Evolutionary conservation across 208 protist genomes (phyloP), one percentile per base, ranked within the genome.

Genomic region (Leishmania mexicana): DNA sequence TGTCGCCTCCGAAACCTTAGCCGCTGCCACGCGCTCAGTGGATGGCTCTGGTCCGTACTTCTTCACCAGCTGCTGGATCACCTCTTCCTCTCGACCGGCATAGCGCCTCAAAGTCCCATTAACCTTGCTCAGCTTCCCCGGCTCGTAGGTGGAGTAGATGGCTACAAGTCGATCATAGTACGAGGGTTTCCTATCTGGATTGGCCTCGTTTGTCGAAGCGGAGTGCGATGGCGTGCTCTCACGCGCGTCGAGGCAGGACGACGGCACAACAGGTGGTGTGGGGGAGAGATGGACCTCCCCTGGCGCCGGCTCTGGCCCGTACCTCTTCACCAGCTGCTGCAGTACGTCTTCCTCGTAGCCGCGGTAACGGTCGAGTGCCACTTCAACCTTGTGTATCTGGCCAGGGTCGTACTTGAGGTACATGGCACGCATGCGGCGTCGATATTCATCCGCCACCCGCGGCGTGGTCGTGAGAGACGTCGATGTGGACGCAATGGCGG

Each of bases 21-120:
- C 45, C 31, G 67, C 42, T 21, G 71, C 45, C 15, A 68, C 60
- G 2, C 45, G 13, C 28, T 19, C 40, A 58, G 58, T 31, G 40
- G 47, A 45, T 35, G 92, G 91, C 80, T 96, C 94, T 1, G 92
- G 90, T 17, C 92, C 94, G 82, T 96, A 95, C 78, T 93, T 91
- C 76, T 90, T 88, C 42, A 96, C 78, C 17, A 96, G 86, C 79
- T 95, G 85, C 71, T 85, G 85, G 60, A 96, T 89, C 19, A 94
- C 89, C 31, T 87, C 88, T 54, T 96, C 92, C 71, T 96, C 92
- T 8, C 87, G 85, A 13, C 91, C 94, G 17, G 85, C 83, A 81
- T 89, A 94, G 54, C 90, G 89, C 78, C 86, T 81, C 49, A 97
- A 83, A 17, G 91, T 93, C 13, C 86, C 89, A 58, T 90, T 80